Base-by-base conservation (phyloP, 192 early-diverging fungal genomes). In the Podila epicladia region DNA sequence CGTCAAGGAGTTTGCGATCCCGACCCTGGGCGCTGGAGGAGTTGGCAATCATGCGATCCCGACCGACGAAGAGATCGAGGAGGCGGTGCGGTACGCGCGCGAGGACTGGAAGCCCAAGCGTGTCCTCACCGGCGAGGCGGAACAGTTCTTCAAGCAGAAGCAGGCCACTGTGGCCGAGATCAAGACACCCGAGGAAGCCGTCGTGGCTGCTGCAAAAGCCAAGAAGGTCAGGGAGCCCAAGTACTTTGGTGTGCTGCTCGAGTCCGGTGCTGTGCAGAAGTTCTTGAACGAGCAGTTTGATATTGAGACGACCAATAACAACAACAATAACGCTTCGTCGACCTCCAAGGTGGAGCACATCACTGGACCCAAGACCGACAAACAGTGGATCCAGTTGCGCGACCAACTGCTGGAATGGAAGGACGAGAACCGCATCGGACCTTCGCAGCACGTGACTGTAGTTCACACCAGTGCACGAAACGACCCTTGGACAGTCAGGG, bases 361-460 rank as follows among this genome's bases (percentile, higher is more conserved):
- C 48, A 79, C 80, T 26, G 59, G 50, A 66, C n/a, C 74, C 62
- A 28, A 57, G 78, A 71, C 61, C 50, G 9, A 20, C 9, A 2
- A 49, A 48, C 35, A 61, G n/a, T 55, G 82, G 73, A 59, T 57
- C 11, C 82, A 33, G 80, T 74, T 62, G 29, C n/a, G 31, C 11
- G 22, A 73, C n/a, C 19, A 29, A 17, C 37, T 85, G 49, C 51
- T 66, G 19, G n/a, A 32, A 3, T 74, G 85, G 55, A 63, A 60
- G 4, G 69, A 69, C 48, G 67, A 38, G 26, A 19, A 67, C 8
- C 77, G 80, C 33, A 75, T 85, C 20, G 51, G 50, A 6, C 13
- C 8, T 2, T n/a, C 62, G 33, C 73, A 71, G 62, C 90, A 91
- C 69, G 74, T 91, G 5, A 92, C 89, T 0, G 77, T 92, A 24